Evolutionary conservation across 2,329 filamentous ascomycete genomes (phyloP).

Genomic region (Coniochaeta sp.): DNA sequence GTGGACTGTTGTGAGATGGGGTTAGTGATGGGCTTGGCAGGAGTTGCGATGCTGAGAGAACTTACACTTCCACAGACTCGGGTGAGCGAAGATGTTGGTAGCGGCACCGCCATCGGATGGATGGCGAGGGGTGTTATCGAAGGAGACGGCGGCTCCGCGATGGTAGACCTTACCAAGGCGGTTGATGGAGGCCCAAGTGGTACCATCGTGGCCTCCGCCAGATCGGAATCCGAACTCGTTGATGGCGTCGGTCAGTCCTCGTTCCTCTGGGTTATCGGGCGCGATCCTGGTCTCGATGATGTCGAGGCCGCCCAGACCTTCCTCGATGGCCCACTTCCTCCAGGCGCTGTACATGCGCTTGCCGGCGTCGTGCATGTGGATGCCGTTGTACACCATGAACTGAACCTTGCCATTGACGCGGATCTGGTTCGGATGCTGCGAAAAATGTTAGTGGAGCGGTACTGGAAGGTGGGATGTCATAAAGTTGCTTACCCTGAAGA

Average conservation of each 20-base stretch:
- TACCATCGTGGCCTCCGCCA: conserved; percentile 1
- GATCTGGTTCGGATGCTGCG: conserved; percentile 6
- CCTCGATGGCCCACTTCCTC: conserved; percentile 7
- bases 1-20: not conserved
- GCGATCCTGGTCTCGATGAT: conserved; percentile 5
- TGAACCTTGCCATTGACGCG: conserved; percentile 6
- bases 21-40: not conserved
- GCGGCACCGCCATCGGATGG: not conserved
- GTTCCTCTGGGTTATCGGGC: not conserved
- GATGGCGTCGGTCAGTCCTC: conserved; percentile 1
- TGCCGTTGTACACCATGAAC: conserved; percentile 7
- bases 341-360: conserved; percentile 13
- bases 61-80: not conserved
- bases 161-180: conserved; percentile 2
- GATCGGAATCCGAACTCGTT: conserved; percentile 5
- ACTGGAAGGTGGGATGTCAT: not conserved
- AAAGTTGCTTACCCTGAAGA: conserved; percentile 2
- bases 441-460: not conserved
- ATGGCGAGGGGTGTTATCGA: conserved; percentile 7
- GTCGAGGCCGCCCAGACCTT: conserved; percentile 5
- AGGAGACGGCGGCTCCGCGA: conserved; percentile 3
- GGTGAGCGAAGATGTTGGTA: conserved; percentile 1
- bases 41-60: not conserved
- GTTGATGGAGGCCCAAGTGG: conserved; percentile 1
- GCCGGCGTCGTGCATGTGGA: conserved; percentile 14